Conservation (phyloP, 768 basidiomycete species). For the Sporobolomyces roseus region DNA sequence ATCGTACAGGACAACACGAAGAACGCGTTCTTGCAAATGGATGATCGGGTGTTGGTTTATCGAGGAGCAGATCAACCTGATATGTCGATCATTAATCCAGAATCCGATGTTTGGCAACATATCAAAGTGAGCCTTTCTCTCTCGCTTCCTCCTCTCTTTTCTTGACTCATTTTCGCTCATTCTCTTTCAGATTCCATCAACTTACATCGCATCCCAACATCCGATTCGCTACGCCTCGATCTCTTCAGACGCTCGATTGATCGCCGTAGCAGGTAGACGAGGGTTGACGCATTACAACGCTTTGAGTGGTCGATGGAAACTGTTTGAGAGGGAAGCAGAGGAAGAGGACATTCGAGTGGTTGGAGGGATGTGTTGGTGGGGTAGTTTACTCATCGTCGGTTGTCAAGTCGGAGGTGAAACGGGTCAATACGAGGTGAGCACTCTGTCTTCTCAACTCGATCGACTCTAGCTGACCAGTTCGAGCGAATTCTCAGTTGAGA, state of each 20-base stretch:
- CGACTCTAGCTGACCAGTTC: background rate
- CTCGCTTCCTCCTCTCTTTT: too few species aligned
- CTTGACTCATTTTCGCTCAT: too few species aligned
- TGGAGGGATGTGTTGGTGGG: conserved; percentile 94
- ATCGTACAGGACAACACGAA: conserved; percentile 82
- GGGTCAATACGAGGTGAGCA: conserved; percentile 70
- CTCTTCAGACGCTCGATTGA: conserved; percentile 80
- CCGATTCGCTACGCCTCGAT: conserved; percentile 88
- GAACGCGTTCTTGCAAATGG: conserved; percentile 91
- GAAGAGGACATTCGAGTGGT: conserved; percentile 81
- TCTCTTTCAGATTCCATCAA: conserved; percentile 67
- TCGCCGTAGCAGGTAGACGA: conserved; percentile 85
- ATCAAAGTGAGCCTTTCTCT: conserved; percentile 81
- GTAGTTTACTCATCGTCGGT: conserved; percentile 86
- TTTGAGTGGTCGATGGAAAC: conserved; percentile 90
- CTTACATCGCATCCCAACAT: conserved; percentile 87
- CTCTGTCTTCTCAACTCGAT: background rate
- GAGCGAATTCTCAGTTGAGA: conserved; percentile 61
- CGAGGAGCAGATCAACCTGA: conserved; percentile 96
- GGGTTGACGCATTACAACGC: conserved; percentile 93
- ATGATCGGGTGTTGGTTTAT: conserved; percentile 87
- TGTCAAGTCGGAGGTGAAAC: conserved; percentile 72
- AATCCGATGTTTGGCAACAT: conserved; percentile 96
- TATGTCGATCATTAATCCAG: conserved; percentile 95
- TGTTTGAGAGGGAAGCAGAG: conserved; percentile 73